These are phyloP conservation scores for Chalciporus chontae DNA, from an alignment of 768 basidiomycete species.

Conservation along the genomic window DNA sequence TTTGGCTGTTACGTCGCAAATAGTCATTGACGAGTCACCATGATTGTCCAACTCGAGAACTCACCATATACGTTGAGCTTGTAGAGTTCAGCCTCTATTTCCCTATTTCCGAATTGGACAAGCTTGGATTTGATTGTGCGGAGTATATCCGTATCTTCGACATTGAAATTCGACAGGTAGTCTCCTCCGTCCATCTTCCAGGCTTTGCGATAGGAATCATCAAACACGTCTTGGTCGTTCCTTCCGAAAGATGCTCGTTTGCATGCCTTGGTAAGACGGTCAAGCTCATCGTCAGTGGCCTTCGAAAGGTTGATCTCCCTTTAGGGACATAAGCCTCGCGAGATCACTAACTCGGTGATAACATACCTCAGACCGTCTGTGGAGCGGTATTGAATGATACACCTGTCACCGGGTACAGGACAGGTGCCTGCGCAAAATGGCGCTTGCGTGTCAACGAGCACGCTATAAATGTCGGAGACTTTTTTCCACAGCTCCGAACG, in stretches of 20 bases:
- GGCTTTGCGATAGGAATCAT: constrained; percentile 27
- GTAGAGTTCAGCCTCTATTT: constrained; percentile 34
- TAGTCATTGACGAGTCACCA: too few relatives aligned
- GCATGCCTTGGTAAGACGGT: background rate
- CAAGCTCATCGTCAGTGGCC: background rate
- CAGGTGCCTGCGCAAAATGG: constrained; percentile 1
- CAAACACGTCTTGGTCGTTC: background rate
- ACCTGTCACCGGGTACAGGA: background rate
- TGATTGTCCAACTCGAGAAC: too few relatives aligned
- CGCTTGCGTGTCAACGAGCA: background rate
- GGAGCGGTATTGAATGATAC: background rate
- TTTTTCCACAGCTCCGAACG: background rate
- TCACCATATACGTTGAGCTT: constrained; percentile 46
- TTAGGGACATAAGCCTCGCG: too few relatives aligned
- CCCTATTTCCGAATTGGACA: constrained; percentile 15
- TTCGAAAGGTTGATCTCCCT: background rate
- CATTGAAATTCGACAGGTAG: constrained; percentile 34
- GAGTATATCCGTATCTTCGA: constrained; percentile 24
- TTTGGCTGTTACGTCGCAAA: constrained; percentile 24
- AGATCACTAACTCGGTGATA: too few relatives aligned
- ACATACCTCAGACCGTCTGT: background rate
- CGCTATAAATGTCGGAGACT: background rate
- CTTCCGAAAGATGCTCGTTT: background rate
- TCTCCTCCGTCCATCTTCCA: constrained; percentile 37
- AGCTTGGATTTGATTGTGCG: constrained; percentile 20